Evolutionary conservation across 169 alveolate genomes (phyloP), one percentile per base, ranked within the genome.

Genomic region (Cryptosporidium ubiquitum): DNA sequence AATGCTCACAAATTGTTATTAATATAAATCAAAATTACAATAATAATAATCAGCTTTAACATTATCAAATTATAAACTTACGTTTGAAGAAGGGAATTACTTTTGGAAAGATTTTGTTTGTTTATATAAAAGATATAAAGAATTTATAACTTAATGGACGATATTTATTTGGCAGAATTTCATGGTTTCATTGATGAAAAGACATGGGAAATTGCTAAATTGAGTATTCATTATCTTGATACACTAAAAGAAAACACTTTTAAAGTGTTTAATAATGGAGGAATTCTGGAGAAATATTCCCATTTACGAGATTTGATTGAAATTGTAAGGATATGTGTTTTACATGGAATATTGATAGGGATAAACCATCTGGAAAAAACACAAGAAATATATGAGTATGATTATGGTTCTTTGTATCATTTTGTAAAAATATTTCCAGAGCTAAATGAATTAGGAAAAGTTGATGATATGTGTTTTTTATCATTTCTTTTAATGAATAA

Each of bases 381-480:
- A 40, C 10, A 58, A 64, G 49, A 64, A 3, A 20, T 7, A 31
- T 16, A 60, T 18, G 29, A 26, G 5, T 31, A 33, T 47, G 44
- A 79, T 79, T 51, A 40, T 35, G 69, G 66, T 26, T 60, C 74
- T 9, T 39, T 79, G n/a, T 79, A 44, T 58, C 75, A 79, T 37
- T 79, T 79, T 79, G 89, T 79, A 64, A 79, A 35, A 39, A 29
- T 79, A 66, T 79, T 79, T n/a, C 89, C 89, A 42, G 89, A 79
- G 26, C 55, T 79, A 20, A 49, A 61, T 5, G 75, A 64, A 23
- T 29, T 79, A 29, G 75, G 55, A 79, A 47, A 79, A 5, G 75
- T 79, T 5, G 89, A 79, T 61, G 89, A 79, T 47, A 79, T 79
- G 89, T 79, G 89, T 64, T 79, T 79, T 79, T 60, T 79, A 6